phyloP scores from a whole-genome alignment of 352 stramenopile genomes.

The Globisporangium emineosum region DNA sequence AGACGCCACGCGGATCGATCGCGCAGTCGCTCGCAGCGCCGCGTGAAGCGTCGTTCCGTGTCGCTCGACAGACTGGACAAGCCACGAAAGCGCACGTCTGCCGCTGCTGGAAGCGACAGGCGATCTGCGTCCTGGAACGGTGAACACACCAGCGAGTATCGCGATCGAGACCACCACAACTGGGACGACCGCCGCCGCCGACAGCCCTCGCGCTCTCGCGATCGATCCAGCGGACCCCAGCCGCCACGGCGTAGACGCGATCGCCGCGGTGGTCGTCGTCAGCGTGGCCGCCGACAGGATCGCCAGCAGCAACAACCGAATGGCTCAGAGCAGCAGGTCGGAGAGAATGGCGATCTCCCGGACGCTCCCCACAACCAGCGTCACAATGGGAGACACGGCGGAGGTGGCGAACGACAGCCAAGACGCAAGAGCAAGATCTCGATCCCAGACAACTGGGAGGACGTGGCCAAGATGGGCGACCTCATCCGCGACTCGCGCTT shows the following conservation, averaged over 20 bases:
- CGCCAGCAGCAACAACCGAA: not conserved
- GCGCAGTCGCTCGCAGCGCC: slow-evolving; percentile 13
- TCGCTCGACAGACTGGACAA: slow-evolving; percentile 9
- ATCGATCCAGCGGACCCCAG: slow-evolving; percentile 1
- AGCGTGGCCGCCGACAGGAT: not conserved
- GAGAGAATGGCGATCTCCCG: not conserved
- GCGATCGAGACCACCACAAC: slow-evolving; percentile 4
- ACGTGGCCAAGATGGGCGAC: slow-evolving; percentile 73
- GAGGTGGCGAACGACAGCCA: not conserved
- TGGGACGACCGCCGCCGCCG: slow-evolving; percentile 8
- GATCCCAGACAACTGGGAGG: slow-evolving; percentile 79
- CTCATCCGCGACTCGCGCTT: slow-evolving; percentile 54
- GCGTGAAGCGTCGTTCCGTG: slow-evolving; percentile 6
- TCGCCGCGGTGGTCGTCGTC: slow-evolving; percentile 1
- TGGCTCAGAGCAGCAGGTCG: not conserved
- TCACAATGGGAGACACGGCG: not conserved
- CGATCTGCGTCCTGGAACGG: slow-evolving; percentile 10
- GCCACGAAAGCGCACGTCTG: not conserved
- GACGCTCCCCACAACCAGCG: not conserved
- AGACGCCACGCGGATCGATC: slow-evolving; percentile 12
- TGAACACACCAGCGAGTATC: slow-evolving; percentile 1
- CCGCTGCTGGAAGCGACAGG: not conserved
- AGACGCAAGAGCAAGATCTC: slow-evolving; percentile 22
- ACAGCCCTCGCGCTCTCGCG: slow-evolving; percentile 16
- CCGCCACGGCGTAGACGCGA: slow-evolving; percentile 1